These are phyloP conservation scores for Vaccinium macrocarpon DNA, from an alignment of 148 eudicot genomes.

Conservation along the genomic window DNA sequence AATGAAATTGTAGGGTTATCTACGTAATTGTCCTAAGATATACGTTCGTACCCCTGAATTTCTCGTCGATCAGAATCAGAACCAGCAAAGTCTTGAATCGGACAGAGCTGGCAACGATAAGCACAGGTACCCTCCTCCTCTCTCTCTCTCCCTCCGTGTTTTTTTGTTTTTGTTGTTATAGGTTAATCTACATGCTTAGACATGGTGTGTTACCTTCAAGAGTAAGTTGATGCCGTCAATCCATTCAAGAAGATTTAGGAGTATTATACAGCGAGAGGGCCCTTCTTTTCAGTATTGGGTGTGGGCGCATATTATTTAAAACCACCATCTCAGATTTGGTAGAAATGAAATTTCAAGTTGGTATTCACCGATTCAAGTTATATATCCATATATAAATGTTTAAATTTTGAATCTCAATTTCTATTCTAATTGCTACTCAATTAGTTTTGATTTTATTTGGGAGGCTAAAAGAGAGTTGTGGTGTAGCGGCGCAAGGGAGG, in stretches of 20 bases:
- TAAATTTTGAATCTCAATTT: neutral
- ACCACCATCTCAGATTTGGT: neutral
- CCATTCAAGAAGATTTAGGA: neutral
- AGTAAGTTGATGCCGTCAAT: neutral
- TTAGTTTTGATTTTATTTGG: neutral
- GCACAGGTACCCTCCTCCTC: neutral
- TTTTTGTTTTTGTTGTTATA: neutral
- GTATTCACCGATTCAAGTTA: neutral
- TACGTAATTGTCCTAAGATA: neutral
- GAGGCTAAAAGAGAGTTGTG: neutral
- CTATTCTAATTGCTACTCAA: neutral
- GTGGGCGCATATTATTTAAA: neutral
- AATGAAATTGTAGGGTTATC: neutral
- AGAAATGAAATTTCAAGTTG: neutral
- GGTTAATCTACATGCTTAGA: neutral
- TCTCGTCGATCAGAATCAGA: neutral
- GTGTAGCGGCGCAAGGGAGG: neutral
- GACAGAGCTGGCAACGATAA: neutral
- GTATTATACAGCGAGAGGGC: neutral
- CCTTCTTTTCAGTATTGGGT: neutral
- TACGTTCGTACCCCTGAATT: neutral
- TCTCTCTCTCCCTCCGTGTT: neutral
- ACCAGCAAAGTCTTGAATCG: constrained; percentile 2
- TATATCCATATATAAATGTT: neutral
- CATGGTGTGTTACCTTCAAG: neutral